These are phyloP conservation scores for Kalmusia sp. DNA, from an alignment of 2,329 filamentous ascomycete species.

Conservation along the genomic window DNA sequence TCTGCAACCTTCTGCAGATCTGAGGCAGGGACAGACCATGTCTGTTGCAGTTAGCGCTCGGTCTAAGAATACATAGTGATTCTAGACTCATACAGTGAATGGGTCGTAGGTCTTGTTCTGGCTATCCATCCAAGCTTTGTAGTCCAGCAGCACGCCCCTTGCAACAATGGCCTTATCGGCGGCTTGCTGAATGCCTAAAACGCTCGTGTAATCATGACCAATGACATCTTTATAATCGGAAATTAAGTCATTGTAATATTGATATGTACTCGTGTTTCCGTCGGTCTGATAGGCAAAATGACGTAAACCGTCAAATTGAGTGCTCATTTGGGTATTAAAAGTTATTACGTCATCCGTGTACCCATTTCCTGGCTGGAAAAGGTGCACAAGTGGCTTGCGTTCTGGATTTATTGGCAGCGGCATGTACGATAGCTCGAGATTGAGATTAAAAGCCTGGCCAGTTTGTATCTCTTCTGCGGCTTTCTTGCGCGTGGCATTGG, in stretches of 20 bases:
- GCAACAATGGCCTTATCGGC: neutral
- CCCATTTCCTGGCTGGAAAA: neutral
- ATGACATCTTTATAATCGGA: neutral
- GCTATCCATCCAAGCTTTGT: neutral
- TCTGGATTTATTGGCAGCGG: neutral
- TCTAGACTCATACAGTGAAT: no score
- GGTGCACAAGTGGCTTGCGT: neutral
- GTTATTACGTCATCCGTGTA: neutral
- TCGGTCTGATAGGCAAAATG: neutral
- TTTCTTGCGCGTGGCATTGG: neutral
- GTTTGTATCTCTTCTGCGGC: neutral
- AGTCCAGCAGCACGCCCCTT: neutral
- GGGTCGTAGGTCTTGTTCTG: neutral
- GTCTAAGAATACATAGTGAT: no score
- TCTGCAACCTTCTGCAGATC: neutral
- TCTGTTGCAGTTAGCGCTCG: neutral
- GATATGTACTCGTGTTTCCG: neutral
- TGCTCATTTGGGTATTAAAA: neutral
- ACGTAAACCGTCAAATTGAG: neutral
- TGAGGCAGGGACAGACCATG: neutral
- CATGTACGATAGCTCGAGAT: neutral
- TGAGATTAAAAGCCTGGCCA: conserved; percentile 2
- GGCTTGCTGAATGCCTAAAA: neutral
- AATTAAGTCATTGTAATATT: neutral
- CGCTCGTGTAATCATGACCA: neutral